Evolutionary conservation across 140 eudicot species (phyloP).

Genomic region (Senecio squalidus): DNA sequence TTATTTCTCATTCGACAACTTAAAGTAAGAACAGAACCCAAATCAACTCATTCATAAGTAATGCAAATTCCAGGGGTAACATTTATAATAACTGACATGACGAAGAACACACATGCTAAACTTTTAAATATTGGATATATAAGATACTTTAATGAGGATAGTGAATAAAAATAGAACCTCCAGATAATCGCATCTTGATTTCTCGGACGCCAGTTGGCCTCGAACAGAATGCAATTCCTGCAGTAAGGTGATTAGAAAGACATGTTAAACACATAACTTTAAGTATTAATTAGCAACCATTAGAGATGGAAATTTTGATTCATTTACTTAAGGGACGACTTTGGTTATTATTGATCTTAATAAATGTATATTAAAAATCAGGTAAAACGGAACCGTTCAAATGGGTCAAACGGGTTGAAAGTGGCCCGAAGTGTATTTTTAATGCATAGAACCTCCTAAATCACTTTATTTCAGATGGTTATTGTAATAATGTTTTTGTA

Average conservation of each 20-base stretch:
- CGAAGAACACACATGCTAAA: constrained; percentile 11
- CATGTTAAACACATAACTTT: constrained; percentile 3
- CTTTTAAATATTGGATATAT: not conserved
- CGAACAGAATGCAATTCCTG: constrained; percentile 91
- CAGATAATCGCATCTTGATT: constrained; percentile 88
- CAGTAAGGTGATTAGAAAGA: constrained; percentile 19
- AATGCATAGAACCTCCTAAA: constrained; percentile 7
- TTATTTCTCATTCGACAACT: not conserved
- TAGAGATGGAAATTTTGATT: constrained; percentile 2
- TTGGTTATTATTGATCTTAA: not conserved
- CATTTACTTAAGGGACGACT: not conserved
- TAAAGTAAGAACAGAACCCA: not conserved
- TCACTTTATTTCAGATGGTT: not conserved
- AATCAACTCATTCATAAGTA: not conserved
- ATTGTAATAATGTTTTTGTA: not conserved
- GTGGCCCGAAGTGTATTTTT: not conserved
- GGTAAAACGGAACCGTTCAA: not conserved
- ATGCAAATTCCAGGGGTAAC: constrained; percentile 3
- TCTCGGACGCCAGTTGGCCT: constrained; percentile 78
- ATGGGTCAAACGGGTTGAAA: constrained; percentile 2
- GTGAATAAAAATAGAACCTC: constrained; percentile 45
- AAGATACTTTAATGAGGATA: not conserved
- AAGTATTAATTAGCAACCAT: not conserved
- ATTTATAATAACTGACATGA: constrained; percentile 10
- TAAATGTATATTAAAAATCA: not conserved